Conservation (phyloP, 2,329 filamentous ascomycete species). For the Exophiala bonariae region DNA sequence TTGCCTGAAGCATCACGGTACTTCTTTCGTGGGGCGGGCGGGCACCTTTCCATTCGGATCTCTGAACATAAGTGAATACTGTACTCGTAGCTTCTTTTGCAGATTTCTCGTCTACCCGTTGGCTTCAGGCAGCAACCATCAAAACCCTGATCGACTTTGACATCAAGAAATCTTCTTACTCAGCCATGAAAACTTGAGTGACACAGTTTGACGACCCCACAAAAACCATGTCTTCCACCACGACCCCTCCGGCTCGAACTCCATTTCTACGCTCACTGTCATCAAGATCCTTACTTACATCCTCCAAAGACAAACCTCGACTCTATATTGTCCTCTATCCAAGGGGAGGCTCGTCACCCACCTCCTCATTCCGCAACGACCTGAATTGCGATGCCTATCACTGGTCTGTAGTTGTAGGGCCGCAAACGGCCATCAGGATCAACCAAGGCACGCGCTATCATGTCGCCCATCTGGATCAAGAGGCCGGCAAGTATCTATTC, state of each 20-base stretch:
- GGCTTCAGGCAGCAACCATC: no score
- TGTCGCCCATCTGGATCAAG: constrained; percentile 20
- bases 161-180: no score
- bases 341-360: constrained; percentile 19
- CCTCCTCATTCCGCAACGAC: constrained; percentile 21
- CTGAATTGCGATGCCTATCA: constrained; percentile 28
- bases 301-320: constrained; percentile 24
- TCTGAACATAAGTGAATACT: no score
- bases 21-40: no score
- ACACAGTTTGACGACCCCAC: no score
- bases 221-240: constrained; percentile 8
- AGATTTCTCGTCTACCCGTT: no score
- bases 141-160: no score
- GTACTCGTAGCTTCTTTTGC: no score
- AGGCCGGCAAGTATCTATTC: constrained; percentile 18
- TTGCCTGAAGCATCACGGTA: no score
- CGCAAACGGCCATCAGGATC: constrained; percentile 17
- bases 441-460: constrained; percentile 25
- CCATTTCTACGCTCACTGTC: constrained; percentile 23
- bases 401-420: constrained; percentile 24
- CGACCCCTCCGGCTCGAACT: constrained; percentile 4
- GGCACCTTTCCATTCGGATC: no score
- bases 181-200: no score
- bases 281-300: constrained; percentile 14
- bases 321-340: constrained; percentile 27